Conservation (phyloP, 768 basidiomycete genomes). For the Termitomyces sp. region DNA sequence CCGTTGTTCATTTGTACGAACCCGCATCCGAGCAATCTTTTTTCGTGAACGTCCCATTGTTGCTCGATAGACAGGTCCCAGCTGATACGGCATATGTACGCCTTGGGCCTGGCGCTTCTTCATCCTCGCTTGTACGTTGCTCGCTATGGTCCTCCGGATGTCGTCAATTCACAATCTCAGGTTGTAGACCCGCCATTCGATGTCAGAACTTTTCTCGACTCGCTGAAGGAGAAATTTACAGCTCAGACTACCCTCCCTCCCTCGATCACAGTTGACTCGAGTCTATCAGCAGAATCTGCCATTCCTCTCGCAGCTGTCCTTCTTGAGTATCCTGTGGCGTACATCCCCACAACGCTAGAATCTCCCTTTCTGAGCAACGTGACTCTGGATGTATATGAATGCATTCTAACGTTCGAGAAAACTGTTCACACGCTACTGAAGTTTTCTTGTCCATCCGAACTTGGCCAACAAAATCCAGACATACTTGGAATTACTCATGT, state of each 20-base stretch:
- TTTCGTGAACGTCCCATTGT: constrained; percentile 38
- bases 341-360: constrained; percentile 26
- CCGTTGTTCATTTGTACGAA: constrained; percentile 43
- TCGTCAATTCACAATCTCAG: constrained; percentile 4
- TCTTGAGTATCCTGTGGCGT: constrained; percentile 58
- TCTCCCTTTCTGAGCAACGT: constrained; percentile 39
- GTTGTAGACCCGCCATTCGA: constrained; percentile 11
- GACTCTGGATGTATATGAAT: constrained; percentile 48
- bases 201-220: constrained; percentile 8
- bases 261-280: constrained; percentile 23
- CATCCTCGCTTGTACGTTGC: constrained; percentile 9
- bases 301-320: constrained; percentile 55
- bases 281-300: constrained; percentile 20
- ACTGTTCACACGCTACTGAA: constrained; percentile 38
- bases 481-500: constrained; percentile 20
- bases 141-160: neutral
- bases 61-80: constrained; percentile 5
- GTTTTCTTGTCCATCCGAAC: constrained; percentile 48
- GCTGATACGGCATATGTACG: constrained; percentile 10
- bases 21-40: constrained; percentile 45
- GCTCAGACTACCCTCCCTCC: neutral
- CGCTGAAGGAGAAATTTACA: constrained; percentile 4
- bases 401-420: constrained; percentile 18
- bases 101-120: constrained; percentile 10
- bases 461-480: constrained; percentile 16